Conservation (phyloP, 2,329 filamentous ascomycete genomes). For the Diaporthe batatas region DNA sequence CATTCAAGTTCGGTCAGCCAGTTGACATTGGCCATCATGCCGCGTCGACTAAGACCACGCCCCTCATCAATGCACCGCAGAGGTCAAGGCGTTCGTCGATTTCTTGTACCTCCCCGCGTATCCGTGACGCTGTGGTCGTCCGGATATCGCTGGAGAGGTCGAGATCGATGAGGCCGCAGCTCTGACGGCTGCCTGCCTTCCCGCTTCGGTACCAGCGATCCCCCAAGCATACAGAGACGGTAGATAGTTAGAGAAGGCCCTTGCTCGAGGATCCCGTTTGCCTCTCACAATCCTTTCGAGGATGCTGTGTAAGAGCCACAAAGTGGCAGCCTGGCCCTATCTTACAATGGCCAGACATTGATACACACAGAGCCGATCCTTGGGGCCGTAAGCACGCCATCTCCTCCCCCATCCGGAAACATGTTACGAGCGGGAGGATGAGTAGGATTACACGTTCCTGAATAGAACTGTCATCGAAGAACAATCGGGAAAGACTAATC, state of each 20-base stretch:
- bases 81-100: not conserved
- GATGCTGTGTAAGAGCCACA: not conserved
- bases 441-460: conserved; percentile 18
- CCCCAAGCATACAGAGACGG: not conserved
- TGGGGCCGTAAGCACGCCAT: conserved; percentile 37
- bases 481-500: not conserved
- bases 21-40: not conserved
- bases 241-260: conserved; percentile 26
- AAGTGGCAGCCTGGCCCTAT: conserved; percentile 15
- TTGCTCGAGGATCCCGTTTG: conserved; percentile 26
- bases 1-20: not conserved
- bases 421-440: conserved; percentile 7
- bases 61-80: not conserved
- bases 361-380: conserved; percentile 10
- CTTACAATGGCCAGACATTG: not conserved
- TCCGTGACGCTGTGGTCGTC: conserved; percentile 12
- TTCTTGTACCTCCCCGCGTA: not conserved
- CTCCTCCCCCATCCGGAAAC: conserved; percentile 12
- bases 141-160: conserved; percentile 1
- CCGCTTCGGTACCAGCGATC: conserved; percentile 34
- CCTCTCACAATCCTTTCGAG: conserved; percentile 22
- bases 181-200: conserved; percentile 24
- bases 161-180: conserved; percentile 31
- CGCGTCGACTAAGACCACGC: conserved; percentile 2
- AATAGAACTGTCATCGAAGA: not conserved